A percentile compares a stretch with the other conserved stretches of the same genome.
phyloP scores from a whole-genome alignment of 2,329 filamentous ascomycete species.

The Botrytis fragariae region DNA sequence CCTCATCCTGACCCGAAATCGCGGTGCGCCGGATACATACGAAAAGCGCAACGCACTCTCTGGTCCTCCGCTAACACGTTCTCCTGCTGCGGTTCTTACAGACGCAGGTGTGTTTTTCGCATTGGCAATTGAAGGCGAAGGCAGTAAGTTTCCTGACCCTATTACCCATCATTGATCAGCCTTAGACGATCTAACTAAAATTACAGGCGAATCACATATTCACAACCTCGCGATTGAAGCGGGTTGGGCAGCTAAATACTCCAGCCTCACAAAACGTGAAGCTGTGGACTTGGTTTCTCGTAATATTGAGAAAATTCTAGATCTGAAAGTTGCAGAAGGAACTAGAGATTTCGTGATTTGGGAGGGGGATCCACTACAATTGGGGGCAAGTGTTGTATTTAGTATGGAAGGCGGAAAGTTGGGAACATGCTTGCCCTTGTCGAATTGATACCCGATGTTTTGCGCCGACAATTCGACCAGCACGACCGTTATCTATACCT shows the following conservation, averaged over 20 bases:
- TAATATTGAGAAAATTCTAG: conserved; percentile 45
- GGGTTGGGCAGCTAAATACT: conserved; percentile 43
- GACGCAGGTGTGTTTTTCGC: conserved; percentile 44
- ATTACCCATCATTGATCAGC: not conserved
- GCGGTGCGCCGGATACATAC: conserved; percentile 40
- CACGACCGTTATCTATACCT: not conserved
- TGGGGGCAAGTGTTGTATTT: conserved; percentile 43
- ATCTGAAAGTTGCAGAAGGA: conserved; percentile 35
- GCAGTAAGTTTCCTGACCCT: conserved; percentile 18
- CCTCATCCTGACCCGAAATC: conserved; percentile 44
- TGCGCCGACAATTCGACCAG: not conserved
- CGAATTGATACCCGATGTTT: conserved; percentile 11
- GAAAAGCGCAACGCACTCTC: conserved; percentile 42
- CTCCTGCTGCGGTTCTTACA: conserved; percentile 41
- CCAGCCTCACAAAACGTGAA: conserved; percentile 39
- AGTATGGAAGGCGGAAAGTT: conserved; percentile 37
- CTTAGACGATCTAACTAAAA: not conserved
- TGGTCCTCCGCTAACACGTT: conserved; percentile 45
- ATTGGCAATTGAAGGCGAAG: conserved; percentile 37
- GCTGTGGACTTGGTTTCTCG: conserved; percentile 42
- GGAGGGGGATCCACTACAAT: conserved; percentile 45
- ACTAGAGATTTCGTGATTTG: conserved; percentile 45
- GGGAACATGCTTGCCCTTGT: conserved; percentile 41
- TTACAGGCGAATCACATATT: conserved; percentile 40
- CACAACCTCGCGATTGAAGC: conserved; percentile 44